These are phyloP conservation scores for Diutina siamensis DNA, from an alignment of 1,139 yeast genomes.

Conservation along the genomic window DNA sequence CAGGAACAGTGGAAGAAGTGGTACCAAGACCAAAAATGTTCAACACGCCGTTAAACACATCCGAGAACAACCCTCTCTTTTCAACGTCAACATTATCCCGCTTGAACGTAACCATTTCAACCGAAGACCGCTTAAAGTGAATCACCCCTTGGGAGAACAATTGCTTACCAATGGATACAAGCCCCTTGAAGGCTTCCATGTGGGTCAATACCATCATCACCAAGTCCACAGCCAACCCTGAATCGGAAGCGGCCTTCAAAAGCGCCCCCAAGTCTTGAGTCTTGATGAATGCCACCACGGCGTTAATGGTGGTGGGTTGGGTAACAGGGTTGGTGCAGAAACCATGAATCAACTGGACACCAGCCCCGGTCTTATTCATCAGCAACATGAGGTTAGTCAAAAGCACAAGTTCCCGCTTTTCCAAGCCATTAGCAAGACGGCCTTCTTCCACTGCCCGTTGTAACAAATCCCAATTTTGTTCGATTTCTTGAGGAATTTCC, in stretches of 20 bases:
- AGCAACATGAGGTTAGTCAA: neutral
- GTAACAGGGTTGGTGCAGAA: conserved; percentile 1
- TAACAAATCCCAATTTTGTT: neutral
- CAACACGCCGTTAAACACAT: neutral
- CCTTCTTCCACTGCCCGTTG: conserved; percentile 1
- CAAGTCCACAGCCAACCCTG: neutral
- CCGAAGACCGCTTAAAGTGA: neutral
- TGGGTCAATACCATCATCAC: conserved; percentile 2
- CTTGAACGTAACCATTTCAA: too few species aligned
- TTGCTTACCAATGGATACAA: neutral
- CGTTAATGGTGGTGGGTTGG: neutral
- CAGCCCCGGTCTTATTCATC: conserved; percentile 5
- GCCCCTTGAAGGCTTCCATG: conserved; percentile 6
- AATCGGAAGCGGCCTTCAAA: conserved; percentile 1
- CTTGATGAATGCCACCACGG: neutral
- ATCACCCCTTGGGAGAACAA: neutral
- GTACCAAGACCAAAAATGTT: neutral
- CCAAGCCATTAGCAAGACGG: neutral
- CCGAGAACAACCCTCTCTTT: neutral
- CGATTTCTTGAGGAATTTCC: conserved; percentile 2
- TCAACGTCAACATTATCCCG: too few species aligned
- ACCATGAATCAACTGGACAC: neutral
- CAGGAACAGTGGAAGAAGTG: neutral
- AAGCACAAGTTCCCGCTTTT: neutral
- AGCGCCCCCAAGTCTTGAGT: conserved; percentile 3